Base-by-base conservation (phyloP, 495 filamentous ascomycete genomes). In the Daldinia childiae region DNA sequence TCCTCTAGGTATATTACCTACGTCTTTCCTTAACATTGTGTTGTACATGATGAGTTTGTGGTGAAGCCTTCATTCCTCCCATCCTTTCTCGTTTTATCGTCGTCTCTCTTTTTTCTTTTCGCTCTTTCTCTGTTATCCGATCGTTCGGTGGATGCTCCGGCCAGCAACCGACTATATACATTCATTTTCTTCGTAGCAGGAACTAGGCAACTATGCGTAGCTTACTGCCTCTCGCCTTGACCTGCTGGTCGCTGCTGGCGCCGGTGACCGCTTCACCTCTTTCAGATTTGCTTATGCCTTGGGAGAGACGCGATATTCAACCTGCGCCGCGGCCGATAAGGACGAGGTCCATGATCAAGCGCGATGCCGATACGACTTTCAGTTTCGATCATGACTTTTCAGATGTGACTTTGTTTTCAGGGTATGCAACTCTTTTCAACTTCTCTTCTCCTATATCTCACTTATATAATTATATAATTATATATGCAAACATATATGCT, bases 291-390 rank as follows among this genome's bases (percentile, higher is more conserved):
- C 7, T 38, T 6, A 38, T 26, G 2, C 36, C 39, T 12, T 41
- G 27, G 21, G 32, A 30, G 0, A 58, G 17, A 29, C 62, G 52
- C 1, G 67, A 67, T 57, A 27, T 58, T 6, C 41, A 68, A 4
- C 56, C 61, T 26, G 34, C 27, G 14, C 32, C 34, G 36, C 62
- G 39, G 48, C 60, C 11, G 52, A 15, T 63, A 58, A 27, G 27
- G 12, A 30, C 27, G 26, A 54, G 67, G 26, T 26, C 64, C 12
- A 57, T 71, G 54, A 34, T 71, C 30, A 71, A 60, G 45, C 66
- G 71, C 8, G 71, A 74, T 58, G 71, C 71, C 19, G 66, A 71
- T 45, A 69, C 67, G 4, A 71, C 57, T 0, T 77, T 77, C 6
- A 54, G 69, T 17, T n/a, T 77, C 43, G 64, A 36, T 11, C 75